Base-by-base conservation (phyloP, 345 rosid species). In the Arabis hirsuta region DNA sequence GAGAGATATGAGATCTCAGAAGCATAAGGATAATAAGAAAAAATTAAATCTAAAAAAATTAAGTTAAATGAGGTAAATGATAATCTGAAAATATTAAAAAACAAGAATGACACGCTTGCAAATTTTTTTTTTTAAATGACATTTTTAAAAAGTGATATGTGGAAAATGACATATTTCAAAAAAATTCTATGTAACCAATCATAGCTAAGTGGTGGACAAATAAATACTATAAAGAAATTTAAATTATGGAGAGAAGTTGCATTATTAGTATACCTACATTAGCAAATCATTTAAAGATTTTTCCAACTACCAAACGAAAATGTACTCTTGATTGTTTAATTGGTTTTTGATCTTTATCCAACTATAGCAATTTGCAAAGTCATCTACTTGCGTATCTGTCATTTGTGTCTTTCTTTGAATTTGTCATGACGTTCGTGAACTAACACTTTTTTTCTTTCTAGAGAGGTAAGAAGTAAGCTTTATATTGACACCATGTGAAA, bases 331-430 rank as follows among this genome's bases (percentile, higher is more conserved):
- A 19, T 12, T 60, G 32, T 51, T 52, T 55, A 55, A 60, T 60
- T 60, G 55, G 26, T 3, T 66, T 66, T 32, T 73, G 32, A 53
- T 60, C 6, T 74, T 67, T 68, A 74, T 67, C 69, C 50, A 67
- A 53, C 39, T 27, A 58, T 4, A 66, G 5, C 52, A 34, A 31
- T 55, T 24, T 66, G 62, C 36, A 31, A 20, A 51, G 69, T 60
- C 69, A 74, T n/a, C 73, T 34, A 68, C 57, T 74, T 67, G 78
- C 78, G 73, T 74, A 73, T 67, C 73, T 74, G 78, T 67, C 73
- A 44, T 36, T 74, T 52, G 6, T 60, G 12, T 67, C 67, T 66
- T 43, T 60, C 48, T 60, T 67, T 43, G 14, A 31, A 29, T 66
- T 50, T 50, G 4, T 34, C 73, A 31, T 67, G 69, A 60, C 69